Percentiles rank a stretch among this genome's conserved stretches.
Conservation (phyloP, 2,329 filamentous ascomycete species). For the Aureobasidium musti region DNA sequence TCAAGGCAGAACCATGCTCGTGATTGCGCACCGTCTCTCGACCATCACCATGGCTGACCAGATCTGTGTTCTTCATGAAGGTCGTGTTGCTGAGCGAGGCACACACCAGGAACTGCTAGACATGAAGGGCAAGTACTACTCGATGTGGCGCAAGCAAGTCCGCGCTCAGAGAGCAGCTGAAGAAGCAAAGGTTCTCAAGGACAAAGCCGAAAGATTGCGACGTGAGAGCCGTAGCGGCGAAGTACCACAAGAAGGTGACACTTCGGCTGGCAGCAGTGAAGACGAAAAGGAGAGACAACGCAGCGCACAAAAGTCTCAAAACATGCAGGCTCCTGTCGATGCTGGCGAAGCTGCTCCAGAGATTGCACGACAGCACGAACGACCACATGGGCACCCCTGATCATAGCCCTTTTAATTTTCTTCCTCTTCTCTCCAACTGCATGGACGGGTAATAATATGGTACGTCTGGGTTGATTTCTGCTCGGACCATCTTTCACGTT, state of each 20-base stretch:
- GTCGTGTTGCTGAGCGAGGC: conserved; percentile 54
- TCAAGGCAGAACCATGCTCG: conserved; percentile 84
- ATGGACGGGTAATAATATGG: conserved; percentile 6
- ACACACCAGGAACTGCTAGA: conserved; percentile 55
- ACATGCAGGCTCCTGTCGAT: conserved; percentile 30
- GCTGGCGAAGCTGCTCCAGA: conserved; percentile 20
- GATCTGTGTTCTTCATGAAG: conserved; percentile 58
- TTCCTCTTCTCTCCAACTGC: background rate
- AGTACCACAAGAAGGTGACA: conserved; percentile 39
- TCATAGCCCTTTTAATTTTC: background rate
- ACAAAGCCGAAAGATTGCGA: conserved; percentile 53
- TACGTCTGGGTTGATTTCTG: background rate
- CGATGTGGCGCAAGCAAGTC: conserved; percentile 58
- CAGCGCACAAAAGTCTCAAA: conserved; percentile 22
- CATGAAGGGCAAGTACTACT: conserved; percentile 50
- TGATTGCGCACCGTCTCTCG: conserved; percentile 76
- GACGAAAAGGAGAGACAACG: conserved; percentile 38
- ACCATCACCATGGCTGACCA: conserved; percentile 59
- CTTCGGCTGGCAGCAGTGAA: conserved; percentile 43
- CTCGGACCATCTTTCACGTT: background rate
- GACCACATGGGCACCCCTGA: conserved; percentile 34
- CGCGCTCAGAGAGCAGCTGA: conserved; percentile 53
- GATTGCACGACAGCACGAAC: conserved; percentile 25
- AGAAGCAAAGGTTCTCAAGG: conserved; percentile 52
- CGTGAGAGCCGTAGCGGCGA: conserved; percentile 45